Percentiles rank a stretch among this genome's conserved stretches.
Evolutionary conservation across 1,284 basidiomycete species (phyloP).

Genomic region (Cerrena zonata): DNA sequence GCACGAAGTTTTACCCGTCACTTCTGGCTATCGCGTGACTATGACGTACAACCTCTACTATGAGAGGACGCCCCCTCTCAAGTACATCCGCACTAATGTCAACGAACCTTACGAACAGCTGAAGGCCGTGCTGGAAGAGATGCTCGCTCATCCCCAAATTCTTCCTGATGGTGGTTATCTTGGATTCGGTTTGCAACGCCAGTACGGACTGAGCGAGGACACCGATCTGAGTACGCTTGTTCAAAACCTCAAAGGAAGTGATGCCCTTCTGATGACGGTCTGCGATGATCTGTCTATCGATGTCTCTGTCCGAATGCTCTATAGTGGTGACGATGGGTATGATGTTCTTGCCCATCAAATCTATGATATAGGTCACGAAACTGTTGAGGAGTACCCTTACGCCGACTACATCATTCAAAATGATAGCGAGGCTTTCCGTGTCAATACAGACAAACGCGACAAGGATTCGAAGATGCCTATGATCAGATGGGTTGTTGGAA

Average conservation of each 20-base stretch:
- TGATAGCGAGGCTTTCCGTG: neutral
- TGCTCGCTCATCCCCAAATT: conserved; percentile 22
- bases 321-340: conserved; percentile 3
- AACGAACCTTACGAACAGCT: conserved; percentile 4
- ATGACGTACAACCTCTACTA: conserved; percentile 36
- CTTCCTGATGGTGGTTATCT: conserved; percentile 29
- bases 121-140: conserved; percentile 10
- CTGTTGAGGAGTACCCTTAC: neutral
- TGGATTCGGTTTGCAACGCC: conserved; percentile 8
- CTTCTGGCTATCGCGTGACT: conserved; percentile 34
- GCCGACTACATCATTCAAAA: neutral
- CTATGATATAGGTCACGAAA: neutral
- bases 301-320: neutral
- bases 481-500: neutral
- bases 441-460: neutral
- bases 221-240: neutral
- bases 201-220: neutral
- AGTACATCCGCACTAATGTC: conserved; percentile 1
- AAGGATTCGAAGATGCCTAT: neutral
- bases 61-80: neutral
- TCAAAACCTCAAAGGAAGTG: neutral
- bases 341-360: neutral
- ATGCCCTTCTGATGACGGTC: neutral
- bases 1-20: conserved; percentile 36
- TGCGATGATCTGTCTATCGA: neutral